These are phyloP conservation scores for Soucietia sequanensis DNA, from an alignment of 805 yeast species.

Conservation along the genomic window DNA sequence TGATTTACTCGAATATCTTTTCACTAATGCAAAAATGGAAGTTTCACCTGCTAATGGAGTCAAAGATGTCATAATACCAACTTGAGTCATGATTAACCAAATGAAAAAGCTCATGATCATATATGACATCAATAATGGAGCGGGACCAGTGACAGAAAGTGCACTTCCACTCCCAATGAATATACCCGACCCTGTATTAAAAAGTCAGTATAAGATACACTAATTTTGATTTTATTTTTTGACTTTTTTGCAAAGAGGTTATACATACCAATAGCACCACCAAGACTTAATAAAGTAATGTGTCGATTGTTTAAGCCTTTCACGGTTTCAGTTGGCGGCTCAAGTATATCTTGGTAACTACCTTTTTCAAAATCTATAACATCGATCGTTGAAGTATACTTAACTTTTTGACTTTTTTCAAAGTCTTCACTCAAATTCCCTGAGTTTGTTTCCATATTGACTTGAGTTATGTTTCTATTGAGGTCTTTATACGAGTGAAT, in stretches of 20 bases:
- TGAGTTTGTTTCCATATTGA: too few relatives aligned
- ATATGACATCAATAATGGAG: conserved; percentile 15
- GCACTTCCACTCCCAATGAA: conserved; percentile 25
- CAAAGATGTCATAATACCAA: conserved; percentile 17
- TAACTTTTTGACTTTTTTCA: too few relatives aligned
- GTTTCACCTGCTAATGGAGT: conserved; percentile 18
- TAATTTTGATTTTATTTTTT: conserved; percentile 1
- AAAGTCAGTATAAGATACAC: not conserved
- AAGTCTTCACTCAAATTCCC: too few relatives aligned
- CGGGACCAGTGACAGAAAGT: conserved; percentile 21
- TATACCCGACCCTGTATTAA: conserved; percentile 23
- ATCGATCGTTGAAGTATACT: too few relatives aligned
- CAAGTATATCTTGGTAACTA: too few relatives aligned
- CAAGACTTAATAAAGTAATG: not conserved
- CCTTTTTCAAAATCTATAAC: too few relatives aligned
- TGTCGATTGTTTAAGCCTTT: conserved; percentile 1
- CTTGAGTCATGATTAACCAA: conserved; percentile 15
- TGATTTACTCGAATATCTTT: conserved; percentile 9
- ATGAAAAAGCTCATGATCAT: conserved; percentile 16
- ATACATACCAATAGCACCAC: conserved; percentile 2
- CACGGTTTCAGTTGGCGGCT: conserved; percentile 1
- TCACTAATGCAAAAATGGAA: conserved; percentile 10
- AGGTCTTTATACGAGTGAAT: too few relatives aligned
- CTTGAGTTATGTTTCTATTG: too few relatives aligned
- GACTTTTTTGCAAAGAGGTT: not conserved